Base-by-base conservation (phyloP, 2,329 filamentous ascomycete genomes). In the Nemania diffusa region DNA sequence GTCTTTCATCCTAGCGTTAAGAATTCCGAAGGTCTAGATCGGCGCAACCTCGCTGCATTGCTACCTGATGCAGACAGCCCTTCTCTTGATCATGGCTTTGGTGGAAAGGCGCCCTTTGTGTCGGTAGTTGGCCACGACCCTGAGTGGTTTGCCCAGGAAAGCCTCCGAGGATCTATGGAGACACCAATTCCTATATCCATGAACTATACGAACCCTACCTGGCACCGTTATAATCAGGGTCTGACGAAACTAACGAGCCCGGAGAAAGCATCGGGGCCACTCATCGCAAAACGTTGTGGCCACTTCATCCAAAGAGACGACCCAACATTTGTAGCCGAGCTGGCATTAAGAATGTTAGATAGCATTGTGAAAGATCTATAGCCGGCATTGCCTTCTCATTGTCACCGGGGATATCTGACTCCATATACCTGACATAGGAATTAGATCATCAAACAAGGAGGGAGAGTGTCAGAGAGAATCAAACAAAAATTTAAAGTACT, bases 241-340 rank as follows among this genome's bases (percentile, higher is more conserved):
- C 71, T 89, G 26, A 73, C 78, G 0, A 76, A 75, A 22, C 79
- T 88, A 11, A 85, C 82, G 0, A 77, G 76, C 3, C 58, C 73
- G 0, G 78, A 78, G 11, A 79, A 73, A 40, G 79, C 78, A 22
- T 81, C 80, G 46, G 83, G 83, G 0, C 82, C 81, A 1, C 71
- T 85, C 13, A 80, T 84, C 48, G 85, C 84, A 0, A 76, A 79
- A 7, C 79, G 80, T 0, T 84, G 84, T 37, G 85, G 85, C 0
- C 85, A 88, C 74, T 87, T 88, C 64, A 82, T 89, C 26, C 87
- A 88, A 69, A 79, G 77, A 40, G 86, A 88, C 67, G 81, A 84
- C 29, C 86, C 87, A 2, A 76, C 65, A 0, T 79, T 84, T 64
- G 84, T 86, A 7, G 73, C 81, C 15, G 60, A 68, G 53, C 64